Conservation (phyloP, 2,329 filamentous ascomycete species). For the Ilyonectria destructans region DNA sequence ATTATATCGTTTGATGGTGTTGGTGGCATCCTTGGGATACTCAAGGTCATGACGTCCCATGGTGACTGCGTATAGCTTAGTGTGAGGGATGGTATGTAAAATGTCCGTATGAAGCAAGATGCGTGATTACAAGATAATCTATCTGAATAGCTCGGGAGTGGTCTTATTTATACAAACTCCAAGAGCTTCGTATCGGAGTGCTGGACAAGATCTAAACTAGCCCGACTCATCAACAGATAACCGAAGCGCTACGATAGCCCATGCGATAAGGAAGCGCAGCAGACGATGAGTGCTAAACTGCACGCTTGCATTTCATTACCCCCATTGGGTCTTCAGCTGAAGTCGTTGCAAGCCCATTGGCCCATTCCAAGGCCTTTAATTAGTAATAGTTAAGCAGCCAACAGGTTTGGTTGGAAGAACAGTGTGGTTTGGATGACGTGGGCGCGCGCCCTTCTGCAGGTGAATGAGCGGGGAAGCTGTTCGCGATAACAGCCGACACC, state of each 20-base stretch:
- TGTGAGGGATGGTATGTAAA: not conserved
- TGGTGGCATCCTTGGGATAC: slow-evolving; percentile 76
- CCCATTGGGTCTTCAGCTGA: not conserved
- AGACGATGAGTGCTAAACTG: not conserved
- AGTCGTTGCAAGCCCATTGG: not conserved
- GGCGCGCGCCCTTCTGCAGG: not conserved
- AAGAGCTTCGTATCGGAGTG: not conserved
- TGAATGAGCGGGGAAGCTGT: slow-evolving; percentile 2
- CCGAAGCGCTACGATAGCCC: not conserved
- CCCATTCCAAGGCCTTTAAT: not conserved
- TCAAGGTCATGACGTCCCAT: slow-evolving; percentile 63
- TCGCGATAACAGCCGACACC: slow-evolving; percentile 1
- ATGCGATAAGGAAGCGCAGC: not conserved
- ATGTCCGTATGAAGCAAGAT: not conserved
- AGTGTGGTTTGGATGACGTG: not conserved
- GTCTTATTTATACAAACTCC: not conserved
- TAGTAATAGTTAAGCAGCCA: not conserved
- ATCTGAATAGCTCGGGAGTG: not conserved
- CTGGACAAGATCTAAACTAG: not conserved
- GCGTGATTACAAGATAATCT: not conserved
- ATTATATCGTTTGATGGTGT: slow-evolving; percentile 79
- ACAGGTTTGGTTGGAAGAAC: not conserved
- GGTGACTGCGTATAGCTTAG: not conserved
- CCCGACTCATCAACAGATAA: not conserved
- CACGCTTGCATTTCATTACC: not conserved